A percentile compares a stretch with the other conserved stretches of the same genome.
These are phyloP conservation scores for Pestalotiopsis sp. DNA, from an alignment of 2,329 filamentous ascomycete genomes.

Conservation along the genomic window DNA sequence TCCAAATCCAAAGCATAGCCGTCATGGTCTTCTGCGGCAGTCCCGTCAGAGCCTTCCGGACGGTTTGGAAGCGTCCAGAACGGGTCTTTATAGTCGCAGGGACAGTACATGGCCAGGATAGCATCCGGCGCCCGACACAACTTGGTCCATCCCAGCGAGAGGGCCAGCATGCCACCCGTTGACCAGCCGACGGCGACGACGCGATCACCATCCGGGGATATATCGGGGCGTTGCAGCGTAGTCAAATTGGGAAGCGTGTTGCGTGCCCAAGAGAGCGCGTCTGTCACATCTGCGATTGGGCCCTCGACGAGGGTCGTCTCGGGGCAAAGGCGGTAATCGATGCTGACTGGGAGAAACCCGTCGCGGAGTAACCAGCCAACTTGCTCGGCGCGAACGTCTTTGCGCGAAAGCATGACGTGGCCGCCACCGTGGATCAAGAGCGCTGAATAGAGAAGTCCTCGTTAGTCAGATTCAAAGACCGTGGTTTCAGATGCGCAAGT, in stretches of 20 bases:
- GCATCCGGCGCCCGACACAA: conserved; percentile 37
- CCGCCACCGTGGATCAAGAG: conserved; percentile 49
- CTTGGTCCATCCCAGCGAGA: conserved; percentile 42
- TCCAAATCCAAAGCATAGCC: not conserved
- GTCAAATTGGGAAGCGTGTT: not conserved
- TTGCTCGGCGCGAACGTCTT: conserved; percentile 39
- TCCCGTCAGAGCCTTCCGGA: conserved; percentile 19
- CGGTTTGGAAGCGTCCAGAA: not conserved
- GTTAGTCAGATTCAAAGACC: not conserved
- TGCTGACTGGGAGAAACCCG: conserved; percentile 48
- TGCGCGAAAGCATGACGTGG: conserved; percentile 39
- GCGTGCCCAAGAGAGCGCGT: conserved; percentile 44
- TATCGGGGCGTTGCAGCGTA: not conserved
- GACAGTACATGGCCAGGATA: conserved; percentile 48
- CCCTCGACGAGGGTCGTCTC: conserved; percentile 46
- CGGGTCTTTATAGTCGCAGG: conserved; percentile 21
- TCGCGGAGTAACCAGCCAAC: conserved; percentile 35
- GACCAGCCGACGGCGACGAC: conserved; percentile 51
- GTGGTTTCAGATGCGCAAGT: not conserved
- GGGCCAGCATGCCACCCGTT: conserved; percentile 46
- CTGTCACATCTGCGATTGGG: conserved; percentile 44
- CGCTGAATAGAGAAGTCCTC: conserved; percentile 23
- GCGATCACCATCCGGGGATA: conserved; percentile 27
- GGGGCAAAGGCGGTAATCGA: conserved; percentile 54
- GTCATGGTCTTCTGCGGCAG: not conserved